These are phyloP conservation scores for Pulveroboletus sp. DNA, from an alignment of 768 basidiomycete species.

Conservation along the genomic window DNA sequence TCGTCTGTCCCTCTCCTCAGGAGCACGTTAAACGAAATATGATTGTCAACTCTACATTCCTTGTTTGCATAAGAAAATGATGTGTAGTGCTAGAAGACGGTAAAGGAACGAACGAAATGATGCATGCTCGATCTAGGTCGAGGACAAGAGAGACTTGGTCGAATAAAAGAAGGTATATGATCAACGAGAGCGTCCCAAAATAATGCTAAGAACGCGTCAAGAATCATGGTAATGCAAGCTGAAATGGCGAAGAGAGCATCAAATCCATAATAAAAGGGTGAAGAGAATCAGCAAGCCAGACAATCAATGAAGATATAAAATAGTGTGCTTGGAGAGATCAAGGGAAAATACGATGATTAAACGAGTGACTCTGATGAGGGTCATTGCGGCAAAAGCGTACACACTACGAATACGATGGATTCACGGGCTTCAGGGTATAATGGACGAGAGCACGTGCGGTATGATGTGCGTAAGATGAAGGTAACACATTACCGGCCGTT, in stretches of 20 bases:
- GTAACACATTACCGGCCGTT: slow-evolving; percentile 13
- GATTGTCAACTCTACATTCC: slow-evolving; percentile 9
- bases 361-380: slow-evolving; percentile 7
- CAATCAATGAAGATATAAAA: slow-evolving; percentile 2
- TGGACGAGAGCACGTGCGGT: background rate
- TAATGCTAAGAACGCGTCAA: slow-evolving; percentile 8
- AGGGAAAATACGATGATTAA: slow-evolving; percentile 6
- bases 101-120: background rate
- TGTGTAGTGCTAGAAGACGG: slow-evolving; percentile 1
- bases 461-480: background rate
- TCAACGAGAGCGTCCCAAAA: slow-evolving; percentile 11
- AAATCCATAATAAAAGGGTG: background rate
- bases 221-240: background rate
- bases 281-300: background rate
- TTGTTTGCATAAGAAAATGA: background rate
- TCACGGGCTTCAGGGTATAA: background rate
- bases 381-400: background rate
- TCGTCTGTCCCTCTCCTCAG: background rate
- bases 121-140: background rate
- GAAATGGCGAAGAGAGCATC: background rate
- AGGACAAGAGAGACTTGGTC: background rate
- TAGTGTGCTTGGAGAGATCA: slow-evolving; percentile 9
- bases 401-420: background rate
- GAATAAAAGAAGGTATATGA: background rate
- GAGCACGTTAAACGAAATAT: background rate